phyloP scores from a whole-genome alignment of 2,329 filamentous ascomycete species.

The Alternaria viburni region DNA sequence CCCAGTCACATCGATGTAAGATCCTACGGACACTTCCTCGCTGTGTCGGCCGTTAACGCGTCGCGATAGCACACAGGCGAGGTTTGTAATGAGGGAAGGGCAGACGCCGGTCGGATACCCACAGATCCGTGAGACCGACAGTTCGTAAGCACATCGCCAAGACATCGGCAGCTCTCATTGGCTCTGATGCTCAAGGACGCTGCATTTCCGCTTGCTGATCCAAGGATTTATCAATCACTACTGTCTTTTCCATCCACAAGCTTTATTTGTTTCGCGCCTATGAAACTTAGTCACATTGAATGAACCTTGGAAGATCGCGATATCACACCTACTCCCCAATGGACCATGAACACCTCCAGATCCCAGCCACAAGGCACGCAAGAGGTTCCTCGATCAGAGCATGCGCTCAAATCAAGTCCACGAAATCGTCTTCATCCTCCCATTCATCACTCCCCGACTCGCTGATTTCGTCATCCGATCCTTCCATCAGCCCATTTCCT shows the following conservation, averaged over 20 bases:
- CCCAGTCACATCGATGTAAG: not conserved
- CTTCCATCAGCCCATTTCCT: conserved; percentile 3
- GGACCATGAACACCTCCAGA: not conserved
- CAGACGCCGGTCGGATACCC: not conserved
- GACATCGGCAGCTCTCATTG: not conserved
- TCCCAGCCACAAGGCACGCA: not conserved
- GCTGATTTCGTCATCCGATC: not conserved
- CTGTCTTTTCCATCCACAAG: not conserved
- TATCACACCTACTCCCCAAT: not conserved
- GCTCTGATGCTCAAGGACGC: not conserved
- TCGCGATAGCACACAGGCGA: not conserved
- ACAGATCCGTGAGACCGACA: not conserved
- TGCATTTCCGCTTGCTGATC: not conserved
- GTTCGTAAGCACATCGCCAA: conserved; percentile 4
- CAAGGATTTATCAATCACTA: not conserved
- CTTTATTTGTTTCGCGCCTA: not conserved
- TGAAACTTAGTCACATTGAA: not conserved
- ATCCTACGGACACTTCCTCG: not conserved
- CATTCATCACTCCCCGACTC: not conserved
- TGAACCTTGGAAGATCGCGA: not conserved
- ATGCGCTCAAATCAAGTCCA: not conserved
- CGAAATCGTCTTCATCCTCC: not conserved
- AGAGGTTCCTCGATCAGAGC: not conserved
- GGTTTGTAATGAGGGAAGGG: conserved; percentile 7
- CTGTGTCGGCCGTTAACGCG: not conserved